A percentile compares a stretch with the other conserved stretches of the same genome.
Conservation (phyloP, 306 rosid species). For the Cucurbita ficifolia region DNA sequence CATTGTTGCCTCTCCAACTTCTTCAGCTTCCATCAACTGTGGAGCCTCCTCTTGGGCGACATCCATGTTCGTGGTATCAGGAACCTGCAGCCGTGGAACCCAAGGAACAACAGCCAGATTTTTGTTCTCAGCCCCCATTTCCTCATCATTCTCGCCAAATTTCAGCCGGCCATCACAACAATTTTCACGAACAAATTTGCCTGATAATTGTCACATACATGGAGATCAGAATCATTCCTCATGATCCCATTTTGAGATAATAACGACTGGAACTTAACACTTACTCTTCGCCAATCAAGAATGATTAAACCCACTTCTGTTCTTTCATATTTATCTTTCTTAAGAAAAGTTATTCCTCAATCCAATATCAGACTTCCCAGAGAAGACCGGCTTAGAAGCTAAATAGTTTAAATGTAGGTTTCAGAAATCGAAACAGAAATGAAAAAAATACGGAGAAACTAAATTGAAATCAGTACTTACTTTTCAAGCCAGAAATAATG, state of each 20-base stretch:
- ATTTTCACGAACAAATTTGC: constrained; percentile 18
- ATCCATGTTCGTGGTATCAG: background rate
- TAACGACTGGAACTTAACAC: background rate
- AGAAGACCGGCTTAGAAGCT: background rate
- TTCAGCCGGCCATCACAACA: background rate
- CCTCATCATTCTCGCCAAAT: constrained; percentile 8
- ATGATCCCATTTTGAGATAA: background rate
- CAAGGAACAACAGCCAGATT: constrained; percentile 59
- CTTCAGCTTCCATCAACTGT: constrained; percentile 43
- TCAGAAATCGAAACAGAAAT: background rate
- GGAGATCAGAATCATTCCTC: background rate
- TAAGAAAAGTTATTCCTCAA: background rate
- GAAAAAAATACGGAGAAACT: background rate
- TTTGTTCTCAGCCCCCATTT: background rate
- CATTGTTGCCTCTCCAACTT: constrained; percentile 25
- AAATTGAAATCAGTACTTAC: constrained; percentile 9
- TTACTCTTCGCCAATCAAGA: background rate
- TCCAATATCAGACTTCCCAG: background rate
- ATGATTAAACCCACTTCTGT: background rate
- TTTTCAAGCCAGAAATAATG: constrained; percentile 36
- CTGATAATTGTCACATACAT: constrained; percentile 16
- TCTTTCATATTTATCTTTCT: background rate
- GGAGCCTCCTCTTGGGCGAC: background rate
- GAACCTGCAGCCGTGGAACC: constrained; percentile 21
- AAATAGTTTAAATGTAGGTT: background rate